Evolutionary conservation across 305 asterid species (phyloP), one percentile per base, ranked within the genome.

Genomic region (Fraxinus sp.): DNA sequence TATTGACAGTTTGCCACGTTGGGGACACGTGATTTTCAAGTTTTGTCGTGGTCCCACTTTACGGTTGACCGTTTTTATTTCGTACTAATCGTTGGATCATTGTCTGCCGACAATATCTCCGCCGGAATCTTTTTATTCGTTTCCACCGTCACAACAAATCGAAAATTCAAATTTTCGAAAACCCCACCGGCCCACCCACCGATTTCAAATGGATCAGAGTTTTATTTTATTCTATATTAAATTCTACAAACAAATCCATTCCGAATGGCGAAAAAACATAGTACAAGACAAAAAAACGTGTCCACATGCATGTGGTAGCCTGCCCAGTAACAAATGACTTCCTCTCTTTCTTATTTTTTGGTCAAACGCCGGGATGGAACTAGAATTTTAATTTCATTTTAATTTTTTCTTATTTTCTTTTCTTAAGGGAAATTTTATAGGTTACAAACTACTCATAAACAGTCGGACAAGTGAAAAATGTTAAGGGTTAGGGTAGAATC

Each of bases 1-100:
- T 85, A 83, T 83, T 32, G 80, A 82, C 86, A 86, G 84, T 86
- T 85, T 86, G 84, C 83, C 88, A 86, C 86, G 88, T 83, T 83
- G 77, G 85, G 84, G 79, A 80, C 86, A 83, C 83, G 86, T 77
- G 86, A 32, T 83, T 83, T 83, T 77, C 84, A 32, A 14, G 37
- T 1, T 49, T 79, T 26, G 77, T 57, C 62, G 49, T 64, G 79
- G 43, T 75, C 79, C 80, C 73, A 81, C 1, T 77, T 77, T 4
- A 41, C 77, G 24, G 66, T 83, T 33, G 83, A 71, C 84, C 83
- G 74, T 79, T 80, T 66, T 11, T 22, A 68, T 68, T 28, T 68
- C 16, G 32, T 22, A 62, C 32, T 1, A 22, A 14, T 62, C 33
- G 72, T 62, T 62, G 72, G 37, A 24, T 68, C 1, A 28, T 68